Percentiles rank a stretch among this genome's conserved stretches.
These are phyloP conservation scores for Linnemannia elongata DNA, from an alignment of 192 early-diverging fungal species.

Conservation along the genomic window DNA sequence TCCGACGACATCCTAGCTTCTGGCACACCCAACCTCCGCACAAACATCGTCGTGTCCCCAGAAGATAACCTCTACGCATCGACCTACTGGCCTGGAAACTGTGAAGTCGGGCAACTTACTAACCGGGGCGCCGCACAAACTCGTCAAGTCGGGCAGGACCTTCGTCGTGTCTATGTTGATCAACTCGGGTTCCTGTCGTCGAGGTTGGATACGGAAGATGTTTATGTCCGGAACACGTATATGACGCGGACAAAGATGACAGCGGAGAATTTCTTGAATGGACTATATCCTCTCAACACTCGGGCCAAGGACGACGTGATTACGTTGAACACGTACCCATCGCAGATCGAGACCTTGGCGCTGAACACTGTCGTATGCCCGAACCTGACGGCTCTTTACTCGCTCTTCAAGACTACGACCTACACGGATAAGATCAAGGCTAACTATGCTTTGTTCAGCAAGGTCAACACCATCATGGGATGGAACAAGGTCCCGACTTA, in stretches of 20 bases:
- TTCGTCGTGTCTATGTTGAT: no score
- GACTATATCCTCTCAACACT: conserved; percentile 59
- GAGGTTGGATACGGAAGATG: no score
- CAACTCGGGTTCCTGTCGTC: no score
- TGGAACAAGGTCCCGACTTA: not conserved
- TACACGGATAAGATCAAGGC: conserved; percentile 55
- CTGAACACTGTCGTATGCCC: conserved; percentile 61
- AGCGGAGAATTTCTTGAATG: conserved; percentile 60
- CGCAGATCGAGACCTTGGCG: conserved; percentile 62
- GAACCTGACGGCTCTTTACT: not conserved
- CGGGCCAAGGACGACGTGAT: conserved; percentile 16
- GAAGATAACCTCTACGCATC: no score
- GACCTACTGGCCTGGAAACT: no score
- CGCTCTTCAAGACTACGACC: not conserved
- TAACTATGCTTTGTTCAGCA: conserved; percentile 53
- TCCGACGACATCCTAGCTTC: no score
- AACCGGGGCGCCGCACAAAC: no score
- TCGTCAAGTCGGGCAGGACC: no score
- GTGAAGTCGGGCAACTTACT: no score
- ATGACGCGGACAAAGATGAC: conserved; percentile 72
- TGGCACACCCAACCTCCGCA: no score
- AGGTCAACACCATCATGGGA: conserved; percentile 48
- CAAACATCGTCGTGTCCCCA: no score
- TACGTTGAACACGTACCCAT: conserved; percentile 62
- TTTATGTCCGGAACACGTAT: conserved; percentile 69